Conservation (phyloP, 495 filamentous ascomycete genomes). For the Hypoxylon rickii region DNA sequence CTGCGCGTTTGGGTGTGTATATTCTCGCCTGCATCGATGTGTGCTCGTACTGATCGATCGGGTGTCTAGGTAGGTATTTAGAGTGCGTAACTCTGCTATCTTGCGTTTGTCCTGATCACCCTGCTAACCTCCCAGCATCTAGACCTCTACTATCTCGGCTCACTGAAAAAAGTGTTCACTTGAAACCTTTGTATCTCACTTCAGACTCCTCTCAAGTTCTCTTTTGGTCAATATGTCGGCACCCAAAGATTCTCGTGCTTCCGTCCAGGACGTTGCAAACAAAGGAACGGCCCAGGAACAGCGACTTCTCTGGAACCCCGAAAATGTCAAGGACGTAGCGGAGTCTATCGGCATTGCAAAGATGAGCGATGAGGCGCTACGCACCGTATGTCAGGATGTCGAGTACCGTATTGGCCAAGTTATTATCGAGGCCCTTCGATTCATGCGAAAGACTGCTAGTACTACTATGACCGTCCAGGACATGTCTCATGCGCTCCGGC, state of each 20-base stretch:
- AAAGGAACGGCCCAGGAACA: conserved; percentile 20
- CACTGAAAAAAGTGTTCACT: no score
- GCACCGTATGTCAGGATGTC: conserved; percentile 86
- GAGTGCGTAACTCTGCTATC: background rate
- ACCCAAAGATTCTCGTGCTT: conserved; percentile 18
- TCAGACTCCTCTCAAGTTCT: background rate
- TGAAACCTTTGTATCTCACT: background rate
- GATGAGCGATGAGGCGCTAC: conserved; percentile 78
- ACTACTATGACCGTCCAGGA: conserved; percentile 85
- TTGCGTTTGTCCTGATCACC: background rate
- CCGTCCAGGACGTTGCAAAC: conserved; percentile 14
- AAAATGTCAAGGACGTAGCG: conserved; percentile 92
- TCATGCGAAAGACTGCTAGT: conserved; percentile 88
- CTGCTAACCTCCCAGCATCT: no score
- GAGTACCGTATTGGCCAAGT: conserved; percentile 93
- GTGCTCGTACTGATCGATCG: background rate
- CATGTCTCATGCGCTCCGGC: conserved; percentile 77
- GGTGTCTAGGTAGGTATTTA: background rate
- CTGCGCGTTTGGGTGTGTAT: background rate
- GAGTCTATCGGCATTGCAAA: conserved; percentile 88
- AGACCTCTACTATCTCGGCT: no score
- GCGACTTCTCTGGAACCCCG: conserved; percentile 82
- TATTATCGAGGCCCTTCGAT: conserved; percentile 88
- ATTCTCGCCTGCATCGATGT: background rate
- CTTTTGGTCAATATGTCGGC: conserved; percentile 27